A percentile compares a stretch with the other conserved stretches of the same genome.
These are phyloP conservation scores for Aspergillus hiratsukae DNA, from an alignment of 2,329 filamentous ascomycete genomes.

Conservation along the genomic window DNA sequence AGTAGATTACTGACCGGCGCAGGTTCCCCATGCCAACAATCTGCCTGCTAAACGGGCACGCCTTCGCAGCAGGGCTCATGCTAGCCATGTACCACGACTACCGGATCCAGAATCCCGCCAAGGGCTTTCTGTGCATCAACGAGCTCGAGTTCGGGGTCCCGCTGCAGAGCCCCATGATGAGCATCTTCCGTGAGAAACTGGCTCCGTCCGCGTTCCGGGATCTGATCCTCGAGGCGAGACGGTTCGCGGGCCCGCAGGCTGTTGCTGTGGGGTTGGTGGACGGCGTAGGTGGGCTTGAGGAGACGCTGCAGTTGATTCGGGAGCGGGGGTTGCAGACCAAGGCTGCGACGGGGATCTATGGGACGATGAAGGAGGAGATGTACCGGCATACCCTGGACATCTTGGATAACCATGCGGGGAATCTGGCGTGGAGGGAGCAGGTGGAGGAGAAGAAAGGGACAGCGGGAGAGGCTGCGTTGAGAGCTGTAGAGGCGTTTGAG, in stretches of 20 bases:
- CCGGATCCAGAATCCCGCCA: slow-evolving; percentile 65
- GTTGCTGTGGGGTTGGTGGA: slow-evolving; percentile 66
- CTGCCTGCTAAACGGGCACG: slow-evolving; percentile 73
- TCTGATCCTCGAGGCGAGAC: slow-evolving; percentile 68
- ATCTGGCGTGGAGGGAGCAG: slow-evolving; percentile 38
- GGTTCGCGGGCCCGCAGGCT: slow-evolving; percentile 62
- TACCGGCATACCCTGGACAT: slow-evolving; percentile 61
- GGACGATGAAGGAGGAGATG: slow-evolving; percentile 70
- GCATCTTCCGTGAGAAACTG: slow-evolving; percentile 69
- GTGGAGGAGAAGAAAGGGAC: slow-evolving; percentile 47
- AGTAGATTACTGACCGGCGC: background rate
- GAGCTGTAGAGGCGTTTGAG: slow-evolving; percentile 51
- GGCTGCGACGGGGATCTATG: slow-evolving; percentile 63
- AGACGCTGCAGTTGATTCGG: slow-evolving; percentile 56
- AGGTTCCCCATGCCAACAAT: slow-evolving; percentile 77
- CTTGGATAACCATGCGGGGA: slow-evolving; percentile 51
- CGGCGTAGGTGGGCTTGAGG: slow-evolving; percentile 60
- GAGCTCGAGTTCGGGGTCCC: slow-evolving; percentile 75
- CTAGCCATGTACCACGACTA: slow-evolving; percentile 79
- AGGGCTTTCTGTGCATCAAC: slow-evolving; percentile 75
- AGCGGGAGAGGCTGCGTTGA: slow-evolving; percentile 39
- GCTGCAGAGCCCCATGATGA: slow-evolving; percentile 68
- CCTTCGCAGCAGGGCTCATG: slow-evolving; percentile 79
- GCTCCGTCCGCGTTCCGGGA: slow-evolving; percentile 52
- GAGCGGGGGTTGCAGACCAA: slow-evolving; percentile 59